Evolutionary conservation across 345 rosid genomes (phyloP).

Genomic region (Eucalyptus caleyi): DNA sequence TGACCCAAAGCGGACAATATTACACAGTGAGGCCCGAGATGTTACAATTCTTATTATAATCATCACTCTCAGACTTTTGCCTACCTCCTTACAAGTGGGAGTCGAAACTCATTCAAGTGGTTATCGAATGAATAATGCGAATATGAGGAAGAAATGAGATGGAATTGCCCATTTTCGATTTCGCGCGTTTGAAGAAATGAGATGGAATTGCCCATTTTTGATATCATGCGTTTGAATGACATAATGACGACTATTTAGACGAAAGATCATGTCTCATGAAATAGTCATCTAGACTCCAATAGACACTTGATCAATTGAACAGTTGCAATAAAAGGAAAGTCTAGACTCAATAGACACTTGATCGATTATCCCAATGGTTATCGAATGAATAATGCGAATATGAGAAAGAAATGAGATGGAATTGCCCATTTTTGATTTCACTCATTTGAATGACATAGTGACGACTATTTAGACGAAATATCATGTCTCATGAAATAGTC

Average conservation of each 20-base stretch:
- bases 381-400: not conserved
- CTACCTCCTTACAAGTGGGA: rapidly evolving
- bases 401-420: not conserved
- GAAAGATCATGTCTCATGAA: not conserved
- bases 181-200: not conserved
- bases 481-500: not conserved
- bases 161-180: not conserved
- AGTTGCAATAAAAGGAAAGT: not conserved
- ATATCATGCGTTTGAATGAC: not conserved
- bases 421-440: not conserved
- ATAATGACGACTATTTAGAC: rapidly evolving
- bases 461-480: not conserved
- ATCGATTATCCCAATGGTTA: too few relatives aligned
- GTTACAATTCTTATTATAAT: too few relatives aligned
- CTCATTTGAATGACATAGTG: not conserved
- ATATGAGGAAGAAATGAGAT: not conserved
- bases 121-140: not conserved
- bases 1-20: too few relatives aligned
- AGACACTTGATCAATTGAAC: not conserved
- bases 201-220: not conserved
- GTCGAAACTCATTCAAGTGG: too few relatives aligned
- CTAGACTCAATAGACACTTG: not conserved
- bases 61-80: too few relatives aligned
- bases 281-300: not conserved
- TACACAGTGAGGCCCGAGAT: too few relatives aligned